A percentile compares a stretch with the other conserved stretches of the same genome.
Conservation (phyloP, 164 flowering plant genomes). For the Nymphaea colorata region DNA sequence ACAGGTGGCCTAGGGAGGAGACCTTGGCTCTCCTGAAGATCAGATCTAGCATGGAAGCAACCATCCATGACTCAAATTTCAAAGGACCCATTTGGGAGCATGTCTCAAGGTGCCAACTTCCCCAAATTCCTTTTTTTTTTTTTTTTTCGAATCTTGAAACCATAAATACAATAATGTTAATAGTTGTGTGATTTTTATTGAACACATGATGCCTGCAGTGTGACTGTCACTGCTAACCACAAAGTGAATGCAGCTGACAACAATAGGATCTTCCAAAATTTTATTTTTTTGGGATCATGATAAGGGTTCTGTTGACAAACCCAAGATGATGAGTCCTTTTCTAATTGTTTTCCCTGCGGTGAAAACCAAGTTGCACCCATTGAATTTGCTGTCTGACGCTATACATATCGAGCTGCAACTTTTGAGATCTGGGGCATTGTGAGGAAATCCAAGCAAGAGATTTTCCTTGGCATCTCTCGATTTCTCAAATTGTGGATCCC, state of each 20-base stretch:
- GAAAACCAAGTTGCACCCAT: neutral
- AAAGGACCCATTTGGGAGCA: slow-evolving; percentile 4
- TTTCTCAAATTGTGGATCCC: neutral
- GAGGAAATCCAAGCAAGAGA: neutral
- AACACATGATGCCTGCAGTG: neutral
- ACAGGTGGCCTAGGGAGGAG: slow-evolving; percentile 2
- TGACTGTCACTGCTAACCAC: neutral
- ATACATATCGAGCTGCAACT: neutral
- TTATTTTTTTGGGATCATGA: neutral
- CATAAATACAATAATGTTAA: neutral
- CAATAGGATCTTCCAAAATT: neutral
- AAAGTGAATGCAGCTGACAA: neutral
- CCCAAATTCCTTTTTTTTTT: neutral
- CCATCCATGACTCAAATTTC: neutral
- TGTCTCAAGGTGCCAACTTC: neutral
- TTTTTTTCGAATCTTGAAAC: too few species aligned
- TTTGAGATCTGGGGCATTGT: neutral
- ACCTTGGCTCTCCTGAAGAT: slow-evolving; percentile 1
- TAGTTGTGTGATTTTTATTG: neutral
- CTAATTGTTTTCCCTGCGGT: neutral
- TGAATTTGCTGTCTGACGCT: neutral
- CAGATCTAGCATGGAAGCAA: slow-evolving; percentile 1
- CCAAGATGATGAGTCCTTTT: neutral
- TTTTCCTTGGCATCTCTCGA: neutral
- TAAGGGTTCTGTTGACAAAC: neutral